A percentile compares a stretch with the other conserved stretches of the same genome.
phyloP scores from a whole-genome alignment of 805 yeast genomes.

The Sugiyamaella mastotermitis region DNA sequence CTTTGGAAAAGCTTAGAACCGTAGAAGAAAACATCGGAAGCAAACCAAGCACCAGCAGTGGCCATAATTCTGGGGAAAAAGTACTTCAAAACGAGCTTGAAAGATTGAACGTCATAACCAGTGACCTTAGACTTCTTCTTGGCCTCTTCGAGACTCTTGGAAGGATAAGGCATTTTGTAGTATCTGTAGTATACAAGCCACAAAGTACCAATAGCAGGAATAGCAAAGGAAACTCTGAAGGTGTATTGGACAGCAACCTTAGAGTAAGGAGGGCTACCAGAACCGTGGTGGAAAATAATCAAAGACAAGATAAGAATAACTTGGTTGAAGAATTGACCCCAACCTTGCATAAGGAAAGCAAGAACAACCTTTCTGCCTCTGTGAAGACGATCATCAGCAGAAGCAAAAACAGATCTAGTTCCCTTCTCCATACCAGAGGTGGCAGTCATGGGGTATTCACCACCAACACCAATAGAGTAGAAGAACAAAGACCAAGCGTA shows the following conservation, averaged over 20 bases:
- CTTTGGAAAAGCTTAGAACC: constrained; percentile 51
- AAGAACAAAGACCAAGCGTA: constrained; percentile 44
- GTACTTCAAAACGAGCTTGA: constrained; percentile 23
- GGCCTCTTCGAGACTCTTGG: constrained; percentile 24
- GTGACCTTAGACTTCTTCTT: constrained; percentile 31
- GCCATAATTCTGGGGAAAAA: constrained; percentile 50
- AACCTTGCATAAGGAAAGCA: constrained; percentile 87
- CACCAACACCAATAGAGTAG: constrained; percentile 51
- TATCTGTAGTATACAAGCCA: constrained; percentile 34
- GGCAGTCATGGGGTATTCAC: constrained; percentile 62
- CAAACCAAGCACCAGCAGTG: constrained; percentile 55
- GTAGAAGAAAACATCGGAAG: constrained; percentile 58
- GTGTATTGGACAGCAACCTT: constrained; percentile 34
- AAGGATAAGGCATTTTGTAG: constrained; percentile 32
- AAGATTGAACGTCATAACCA: constrained; percentile 31
- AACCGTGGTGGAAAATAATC: constrained; percentile 80
- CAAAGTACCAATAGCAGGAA: constrained; percentile 34
- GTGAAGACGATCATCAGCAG: constrained; percentile 32
- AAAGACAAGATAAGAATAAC: constrained; percentile 79
- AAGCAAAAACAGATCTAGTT: constrained; percentile 25
- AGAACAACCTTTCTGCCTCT: constrained; percentile 34
- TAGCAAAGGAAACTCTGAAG: constrained; percentile 32
- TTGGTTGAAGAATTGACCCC: constrained; percentile 93
- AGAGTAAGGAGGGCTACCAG: constrained; percentile 79
- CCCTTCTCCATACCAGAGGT: constrained; percentile 59